A percentile compares a stretch with the other conserved stretches of the same genome.
Evolutionary conservation across 2,329 filamentous ascomycete genomes (phyloP).

Genomic region (Periconia digitata): DNA sequence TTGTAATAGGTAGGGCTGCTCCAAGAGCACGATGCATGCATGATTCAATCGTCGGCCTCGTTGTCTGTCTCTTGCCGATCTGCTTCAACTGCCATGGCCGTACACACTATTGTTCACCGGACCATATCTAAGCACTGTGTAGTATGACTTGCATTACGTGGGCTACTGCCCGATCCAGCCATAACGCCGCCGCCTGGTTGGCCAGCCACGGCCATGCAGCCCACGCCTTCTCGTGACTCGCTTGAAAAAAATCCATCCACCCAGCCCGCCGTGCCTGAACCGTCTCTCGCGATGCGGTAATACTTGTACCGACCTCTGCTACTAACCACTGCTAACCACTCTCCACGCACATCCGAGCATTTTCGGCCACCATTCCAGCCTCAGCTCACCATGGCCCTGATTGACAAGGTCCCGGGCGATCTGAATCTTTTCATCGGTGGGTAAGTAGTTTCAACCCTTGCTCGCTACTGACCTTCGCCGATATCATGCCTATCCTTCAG

Average conservation of each 20-base stretch:
- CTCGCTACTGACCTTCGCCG: slow-evolving; percentile 17
- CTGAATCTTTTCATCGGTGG: slow-evolving; percentile 78
- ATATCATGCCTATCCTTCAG: no score
- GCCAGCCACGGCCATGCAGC: slow-evolving; percentile 9
- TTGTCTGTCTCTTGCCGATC: neutral
- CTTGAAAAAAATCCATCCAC: slow-evolving; percentile 22
- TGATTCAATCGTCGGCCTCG: neutral
- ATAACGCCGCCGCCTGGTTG: slow-evolving; percentile 16
- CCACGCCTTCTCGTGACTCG: slow-evolving; percentile 17
- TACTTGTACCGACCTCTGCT: neutral
- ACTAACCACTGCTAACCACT: neutral
- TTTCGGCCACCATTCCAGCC: slow-evolving; percentile 5
- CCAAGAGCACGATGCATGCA: neutral
- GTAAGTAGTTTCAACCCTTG: slow-evolving; percentile 53
- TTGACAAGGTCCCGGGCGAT: slow-evolving; percentile 69
- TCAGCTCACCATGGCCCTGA: slow-evolving; percentile 52
- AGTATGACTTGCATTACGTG: neutral
- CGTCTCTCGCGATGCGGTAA: neutral
- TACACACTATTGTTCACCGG: no score
- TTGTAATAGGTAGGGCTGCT: neutral
- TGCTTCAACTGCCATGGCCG: no score
- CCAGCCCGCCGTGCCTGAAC: slow-evolving; percentile 15
- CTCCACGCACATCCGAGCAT: slow-evolving; percentile 21
- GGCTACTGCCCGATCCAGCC: slow-evolving; percentile 7
- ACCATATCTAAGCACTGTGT: neutral